A percentile compares a stretch with the other conserved stretches of the same genome.
Conservation (phyloP, 257 asterid genomes). For the Solanum pimpinellifolium region DNA sequence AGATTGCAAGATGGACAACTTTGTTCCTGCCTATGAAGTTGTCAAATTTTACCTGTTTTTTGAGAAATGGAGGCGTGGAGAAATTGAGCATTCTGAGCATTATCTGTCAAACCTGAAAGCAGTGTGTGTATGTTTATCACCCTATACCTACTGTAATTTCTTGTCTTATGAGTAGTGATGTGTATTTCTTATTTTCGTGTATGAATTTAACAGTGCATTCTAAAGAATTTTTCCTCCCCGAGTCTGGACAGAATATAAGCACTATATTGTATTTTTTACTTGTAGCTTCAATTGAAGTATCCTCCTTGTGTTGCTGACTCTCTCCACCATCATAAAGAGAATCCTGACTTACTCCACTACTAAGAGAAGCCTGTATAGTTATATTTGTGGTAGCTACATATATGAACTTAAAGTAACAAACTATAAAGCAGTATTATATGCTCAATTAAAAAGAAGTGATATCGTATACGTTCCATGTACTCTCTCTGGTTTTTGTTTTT, state of each 20-base stretch:
- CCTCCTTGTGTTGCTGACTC: neutral
- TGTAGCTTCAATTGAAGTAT: neutral
- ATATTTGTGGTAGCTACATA: neutral
- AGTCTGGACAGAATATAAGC: neutral
- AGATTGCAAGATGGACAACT: constrained; percentile 51
- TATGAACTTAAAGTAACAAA: neutral
- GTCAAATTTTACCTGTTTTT: constrained; percentile 67
- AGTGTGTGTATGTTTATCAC: constrained; percentile 49
- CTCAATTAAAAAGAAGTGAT: neutral
- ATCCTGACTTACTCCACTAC: neutral
- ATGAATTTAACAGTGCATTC: neutral
- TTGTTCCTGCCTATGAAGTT: constrained; percentile 80
- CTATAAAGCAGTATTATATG: neutral
- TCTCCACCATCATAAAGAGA: neutral
- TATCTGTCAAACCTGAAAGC: constrained; percentile 58
- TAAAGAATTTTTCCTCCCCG: neutral
- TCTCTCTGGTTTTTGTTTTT: neutral
- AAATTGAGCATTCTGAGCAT: constrained; percentile 61
- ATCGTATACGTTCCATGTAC: neutral
- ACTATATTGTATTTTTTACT: neutral
- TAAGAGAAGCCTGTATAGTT: neutral
- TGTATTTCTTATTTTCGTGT: neutral
- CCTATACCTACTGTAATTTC: neutral
- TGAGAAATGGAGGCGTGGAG: constrained; percentile 95
- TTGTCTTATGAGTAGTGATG: neutral